Conservation (phyloP, 2,329 filamentous ascomycete species). For the Drechslerella dactyloides region DNA sequence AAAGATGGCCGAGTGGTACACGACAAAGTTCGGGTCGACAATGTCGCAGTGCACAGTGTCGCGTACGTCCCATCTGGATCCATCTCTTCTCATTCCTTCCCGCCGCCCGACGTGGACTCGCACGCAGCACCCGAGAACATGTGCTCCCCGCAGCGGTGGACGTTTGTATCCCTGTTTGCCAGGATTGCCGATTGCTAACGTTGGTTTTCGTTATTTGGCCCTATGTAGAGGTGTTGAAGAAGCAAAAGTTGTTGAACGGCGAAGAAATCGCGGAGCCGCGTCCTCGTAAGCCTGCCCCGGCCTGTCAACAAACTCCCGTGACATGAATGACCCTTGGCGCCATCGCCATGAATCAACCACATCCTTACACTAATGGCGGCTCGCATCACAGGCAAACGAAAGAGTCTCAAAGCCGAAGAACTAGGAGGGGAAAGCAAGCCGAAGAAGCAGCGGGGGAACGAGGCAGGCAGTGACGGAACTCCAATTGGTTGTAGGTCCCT, state of each 20-base stretch:
- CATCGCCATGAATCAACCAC: slow-evolving; percentile 14
- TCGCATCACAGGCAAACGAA: slow-evolving; percentile 35
- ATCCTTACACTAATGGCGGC: background rate
- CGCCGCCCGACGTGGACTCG: background rate
- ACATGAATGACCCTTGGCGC: slow-evolving; percentile 39
- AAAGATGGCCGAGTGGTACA: slow-evolving; percentile 51
- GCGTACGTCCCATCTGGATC: slow-evolving; percentile 28
- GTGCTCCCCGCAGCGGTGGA: slow-evolving; percentile 12
- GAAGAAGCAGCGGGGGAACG: slow-evolving; percentile 40
- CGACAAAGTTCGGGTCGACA: slow-evolving; percentile 43
- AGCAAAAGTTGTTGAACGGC: slow-evolving; percentile 49
- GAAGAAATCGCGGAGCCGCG: slow-evolving; percentile 51
- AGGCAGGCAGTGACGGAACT: slow-evolving; percentile 29
- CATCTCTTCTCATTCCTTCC: background rate
- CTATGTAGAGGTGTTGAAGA: slow-evolving; percentile 47
- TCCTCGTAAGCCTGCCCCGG: slow-evolving; percentile 39
- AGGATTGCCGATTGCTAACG: slow-evolving; percentile 8
- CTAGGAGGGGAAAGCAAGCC: slow-evolving; percentile 29
- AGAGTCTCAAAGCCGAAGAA: slow-evolving; percentile 44
- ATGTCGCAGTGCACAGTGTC: slow-evolving; percentile 51
- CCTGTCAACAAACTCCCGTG: slow-evolving; percentile 46
- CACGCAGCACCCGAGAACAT: background rate
- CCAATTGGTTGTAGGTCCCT: slow-evolving; percentile 33
- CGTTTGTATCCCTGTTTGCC: background rate
- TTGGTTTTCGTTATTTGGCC: slow-evolving; percentile 11